Evolutionary conservation across 208 protist species (phyloP).

Genomic region (Leishmania guyanensis): DNA sequence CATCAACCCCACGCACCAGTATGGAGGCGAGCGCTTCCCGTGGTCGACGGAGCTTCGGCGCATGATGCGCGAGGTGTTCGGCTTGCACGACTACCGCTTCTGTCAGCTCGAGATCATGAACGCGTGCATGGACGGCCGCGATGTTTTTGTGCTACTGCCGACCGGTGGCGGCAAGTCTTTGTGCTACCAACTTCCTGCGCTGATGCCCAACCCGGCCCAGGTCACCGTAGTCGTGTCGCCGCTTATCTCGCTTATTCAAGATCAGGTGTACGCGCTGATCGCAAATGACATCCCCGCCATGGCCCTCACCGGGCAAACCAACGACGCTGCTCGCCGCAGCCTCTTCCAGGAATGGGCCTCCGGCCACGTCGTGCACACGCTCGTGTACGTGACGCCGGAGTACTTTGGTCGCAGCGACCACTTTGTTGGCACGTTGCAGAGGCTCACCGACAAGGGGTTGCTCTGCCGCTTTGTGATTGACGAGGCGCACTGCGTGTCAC

Average conservation of each 20-base stretch:
- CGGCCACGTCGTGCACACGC: constrained; percentile 56
- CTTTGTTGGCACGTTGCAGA: constrained; percentile 61
- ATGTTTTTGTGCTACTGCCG: constrained; percentile 95
- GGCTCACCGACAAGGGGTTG: constrained; percentile 52
- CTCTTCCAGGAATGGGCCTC: constrained; percentile 76
- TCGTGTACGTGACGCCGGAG: constrained; percentile 90
- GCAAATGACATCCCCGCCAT: constrained; percentile 85
- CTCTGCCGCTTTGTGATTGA: constrained; percentile 92
- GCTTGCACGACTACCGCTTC: constrained; percentile 88
- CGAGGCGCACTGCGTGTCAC: constrained; percentile 97
- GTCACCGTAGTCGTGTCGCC: constrained; percentile 95
- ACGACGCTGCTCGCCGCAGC: constrained; percentile 49
- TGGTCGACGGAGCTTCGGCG: constrained; percentile 86
- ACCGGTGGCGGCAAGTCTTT: constrained; percentile 97
- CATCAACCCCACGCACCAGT: constrained; percentile 71
- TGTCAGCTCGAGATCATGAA: constrained; percentile 96
- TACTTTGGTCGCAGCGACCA: constrained; percentile 86
- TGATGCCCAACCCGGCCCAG: constrained; percentile 82
- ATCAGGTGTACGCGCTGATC: constrained; percentile 92
- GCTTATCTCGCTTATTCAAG: constrained; percentile 97
- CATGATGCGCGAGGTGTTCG: constrained; percentile 89
- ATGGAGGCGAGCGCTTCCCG: constrained; percentile 72
- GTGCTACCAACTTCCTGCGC: constrained; percentile 95
- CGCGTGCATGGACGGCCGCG: constrained; percentile 85
- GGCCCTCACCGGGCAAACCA: constrained; percentile 79